A percentile compares a stretch with the other conserved stretches of the same genome.
phyloP scores from a whole-genome alignment of 2,329 filamentous ascomycete species.

The Leptosphaerulina australis region DNA sequence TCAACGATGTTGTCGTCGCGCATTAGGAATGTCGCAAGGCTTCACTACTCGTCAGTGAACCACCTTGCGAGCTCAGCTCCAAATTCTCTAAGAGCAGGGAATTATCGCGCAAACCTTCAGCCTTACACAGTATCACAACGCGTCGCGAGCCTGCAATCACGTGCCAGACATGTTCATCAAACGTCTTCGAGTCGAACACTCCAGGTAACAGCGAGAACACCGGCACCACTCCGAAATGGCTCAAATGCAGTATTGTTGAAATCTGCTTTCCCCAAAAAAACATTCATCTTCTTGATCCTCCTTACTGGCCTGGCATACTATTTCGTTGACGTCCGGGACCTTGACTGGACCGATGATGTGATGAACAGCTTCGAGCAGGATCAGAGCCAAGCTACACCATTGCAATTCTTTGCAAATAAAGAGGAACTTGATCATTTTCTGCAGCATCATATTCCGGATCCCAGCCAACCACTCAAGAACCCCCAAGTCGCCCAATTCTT shows the following conservation, averaged over 20 bases:
- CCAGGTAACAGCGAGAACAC: not conserved
- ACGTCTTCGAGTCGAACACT: not conserved
- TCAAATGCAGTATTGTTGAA: slow-evolving; percentile 17
- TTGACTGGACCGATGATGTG: slow-evolving; percentile 32
- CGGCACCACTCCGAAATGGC: not conserved
- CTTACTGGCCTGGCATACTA: slow-evolving; percentile 34
- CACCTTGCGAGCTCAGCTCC: not conserved
- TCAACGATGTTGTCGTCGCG: slow-evolving; percentile 10
- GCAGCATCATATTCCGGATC: slow-evolving; percentile 33
- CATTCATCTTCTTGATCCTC: slow-evolving; percentile 31
- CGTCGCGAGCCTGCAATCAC: slow-evolving; percentile 13
- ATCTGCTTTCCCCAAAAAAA: slow-evolving; percentile 44
- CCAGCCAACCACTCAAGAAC: slow-evolving; percentile 25
- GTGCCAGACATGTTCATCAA: slow-evolving; percentile 3
- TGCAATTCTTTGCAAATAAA: slow-evolving; percentile 36
- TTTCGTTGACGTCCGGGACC: slow-evolving; percentile 27
- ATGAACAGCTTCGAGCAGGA: slow-evolving; percentile 27
- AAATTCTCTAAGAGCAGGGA: not conserved
- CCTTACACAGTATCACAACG: slow-evolving; percentile 5
- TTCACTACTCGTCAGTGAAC: not conserved
- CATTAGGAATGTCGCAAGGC: not conserved
- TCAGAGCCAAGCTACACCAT: slow-evolving; percentile 20
- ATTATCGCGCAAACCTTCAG: not conserved
- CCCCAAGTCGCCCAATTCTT: slow-evolving; percentile 29
- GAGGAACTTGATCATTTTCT: slow-evolving; percentile 39